Evolutionary conservation across 352 stramenopile genomes (phyloP), one percentile per base, ranked within the genome.

Genomic region (Pythium folliculosum): DNA sequence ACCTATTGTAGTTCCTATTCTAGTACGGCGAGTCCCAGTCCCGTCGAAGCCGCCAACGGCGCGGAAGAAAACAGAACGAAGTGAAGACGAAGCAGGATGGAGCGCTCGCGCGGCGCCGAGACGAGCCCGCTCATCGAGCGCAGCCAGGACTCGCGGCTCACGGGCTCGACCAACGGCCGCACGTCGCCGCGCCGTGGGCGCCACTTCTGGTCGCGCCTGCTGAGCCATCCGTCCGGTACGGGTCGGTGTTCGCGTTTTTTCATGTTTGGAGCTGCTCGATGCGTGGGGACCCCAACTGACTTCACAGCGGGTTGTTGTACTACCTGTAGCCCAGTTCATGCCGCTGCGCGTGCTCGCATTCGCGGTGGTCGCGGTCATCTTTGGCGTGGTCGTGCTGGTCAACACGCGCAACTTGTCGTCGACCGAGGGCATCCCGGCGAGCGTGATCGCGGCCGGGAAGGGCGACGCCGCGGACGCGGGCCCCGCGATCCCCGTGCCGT

Each of bases 361-460:
- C 38, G 82, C 77, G 10, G 68, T 70, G 10, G 23, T 84, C 4
- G 64, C 80, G 27, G 61, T 93, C 5, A 40, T 80, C 17, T 81
- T 91, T 17, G 82, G 84, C 10, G 78, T 91, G 32, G 54, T 90
- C 10, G 84, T 93, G 65, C 69, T 93, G 17, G 72, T 91, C 63
- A 82, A 91, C 67, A 93, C 84, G 53, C 72, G 87, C 71, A 79
- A 81, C 38, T 71, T 93, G 47, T 76, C 76, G 57, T 45, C 75
- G 14, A 87, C 78, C 0, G 65, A 75, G 14, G 75, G 75, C 27
- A 68, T 90, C 19, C 78, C 78, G 3, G 69, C 65, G 32, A 82
- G 64, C 16, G 72, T 81, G 10, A 58, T 90, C 7, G 58, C 57
- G 21, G 67, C 71, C 0, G 70, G 56, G 10, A 25, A 23, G 7